Base-by-base conservation (phyloP, 768 basidiomycete species). In the Suillus alpinus region DNA sequence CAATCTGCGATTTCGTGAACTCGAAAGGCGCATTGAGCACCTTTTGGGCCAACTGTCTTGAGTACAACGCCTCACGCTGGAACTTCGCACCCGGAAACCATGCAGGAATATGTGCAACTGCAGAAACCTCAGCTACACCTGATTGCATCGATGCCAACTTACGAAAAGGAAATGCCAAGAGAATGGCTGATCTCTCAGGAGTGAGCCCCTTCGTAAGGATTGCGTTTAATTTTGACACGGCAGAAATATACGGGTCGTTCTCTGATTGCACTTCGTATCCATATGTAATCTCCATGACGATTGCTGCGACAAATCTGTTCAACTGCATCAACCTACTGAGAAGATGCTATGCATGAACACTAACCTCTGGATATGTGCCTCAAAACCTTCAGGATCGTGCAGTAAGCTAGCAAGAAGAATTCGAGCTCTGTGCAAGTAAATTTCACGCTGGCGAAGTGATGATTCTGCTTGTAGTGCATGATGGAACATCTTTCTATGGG, bases 211-310 rank as follows among this genome's bases (percentile, higher is more conserved):
- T 58, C 49, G 58, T 16, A 14, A 40, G 50, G 4, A 66, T 62
- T 2, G 50, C 16, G 1, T 63, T 39, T n/a, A 68, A 23, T 37
- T 68, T 61, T 29, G 61, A 61, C 6, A 72, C 50, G 5, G 62
- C 64, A 16, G 16, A 49, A n/a, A 66, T 44, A 14, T 67, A 65
- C 0, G 64, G 63, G 51, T 72, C 70, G 12, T 72, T 62, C 14
- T 58, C 59, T 1, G 64, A 58, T 5, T 46, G 31, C 14, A 65
- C 62, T 50, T 68, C 39, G 29, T 70, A 70, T 14, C 67, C 70
- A 52, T 68, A 72, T 0, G 60, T 65, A 47, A 68, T 58, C 14
- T 63, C 58, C 70, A 68, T 68, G 62, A 68, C 53, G 32, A 68
- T 49, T 3, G 70, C 63, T 12, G 62, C 59, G 2, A 69, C 50